Evolutionary conservation across 441 rosid genomes (phyloP).

Genomic region (Syzygium malaccense): DNA sequence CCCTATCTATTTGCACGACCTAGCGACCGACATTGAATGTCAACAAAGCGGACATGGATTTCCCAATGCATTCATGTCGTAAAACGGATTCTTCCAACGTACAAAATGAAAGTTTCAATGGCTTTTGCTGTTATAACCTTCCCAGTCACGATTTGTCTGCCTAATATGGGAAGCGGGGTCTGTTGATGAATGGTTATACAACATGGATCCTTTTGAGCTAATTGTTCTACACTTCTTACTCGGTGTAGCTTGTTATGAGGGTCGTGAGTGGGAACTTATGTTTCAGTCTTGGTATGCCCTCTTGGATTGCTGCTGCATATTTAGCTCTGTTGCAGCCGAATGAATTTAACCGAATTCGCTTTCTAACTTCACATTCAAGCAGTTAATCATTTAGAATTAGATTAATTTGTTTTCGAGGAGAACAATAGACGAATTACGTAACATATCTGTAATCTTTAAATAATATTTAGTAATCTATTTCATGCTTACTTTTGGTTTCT

Average conservation of each 20-base stretch:
- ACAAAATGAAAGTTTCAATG: background rate
- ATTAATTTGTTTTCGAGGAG: background rate
- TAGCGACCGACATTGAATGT: background rate
- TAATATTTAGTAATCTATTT: background rate
- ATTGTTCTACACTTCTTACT: background rate
- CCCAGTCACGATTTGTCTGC: background rate
- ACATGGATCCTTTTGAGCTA: background rate
- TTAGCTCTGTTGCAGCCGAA: background rate
- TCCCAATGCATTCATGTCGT: background rate
- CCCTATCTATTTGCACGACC: background rate
- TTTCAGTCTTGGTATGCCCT: background rate
- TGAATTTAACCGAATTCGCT: background rate
- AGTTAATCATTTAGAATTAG: background rate
- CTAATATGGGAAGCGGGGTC: background rate
- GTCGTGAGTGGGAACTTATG: background rate
- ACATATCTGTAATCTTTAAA: background rate
- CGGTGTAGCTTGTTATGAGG: background rate
- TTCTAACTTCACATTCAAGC: background rate
- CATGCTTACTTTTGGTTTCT: background rate
- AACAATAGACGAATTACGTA: background rate
- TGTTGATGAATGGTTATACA: conserved; percentile 1
- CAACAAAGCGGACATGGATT: background rate
- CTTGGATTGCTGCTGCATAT: background rate
- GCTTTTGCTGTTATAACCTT: background rate
- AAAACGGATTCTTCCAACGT: background rate